Percentiles rank a stretch among this genome's conserved stretches.
Evolutionary conservation across 1,284 basidiomycete genomes (phyloP).

Genomic region (Hemileia vastatrix): DNA sequence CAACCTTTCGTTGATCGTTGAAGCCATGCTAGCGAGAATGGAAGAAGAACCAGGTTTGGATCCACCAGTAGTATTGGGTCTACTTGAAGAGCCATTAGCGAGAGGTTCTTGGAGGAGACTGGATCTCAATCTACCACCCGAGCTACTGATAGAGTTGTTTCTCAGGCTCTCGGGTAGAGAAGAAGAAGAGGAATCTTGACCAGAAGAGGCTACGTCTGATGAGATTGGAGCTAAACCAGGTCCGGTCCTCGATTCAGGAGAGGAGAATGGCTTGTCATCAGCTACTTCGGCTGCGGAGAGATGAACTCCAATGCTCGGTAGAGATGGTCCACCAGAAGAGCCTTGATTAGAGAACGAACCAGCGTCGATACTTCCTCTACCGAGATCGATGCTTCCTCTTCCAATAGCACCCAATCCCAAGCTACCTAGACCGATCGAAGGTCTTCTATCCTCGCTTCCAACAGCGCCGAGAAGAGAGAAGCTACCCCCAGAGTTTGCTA

Average conservation of each 20-base stretch:
- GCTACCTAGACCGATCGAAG: conserved; percentile 27
- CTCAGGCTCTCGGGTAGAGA: not conserved
- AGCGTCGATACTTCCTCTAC: conserved; percentile 19
- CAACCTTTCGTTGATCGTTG: conserved; percentile 1
- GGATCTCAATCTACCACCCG: not conserved
- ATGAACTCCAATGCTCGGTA: not conserved
- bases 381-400: conserved; percentile 18
- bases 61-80: not conserved
- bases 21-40: conserved; percentile 6
- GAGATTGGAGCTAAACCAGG: not conserved
- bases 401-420: conserved; percentile 17
- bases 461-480: conserved; percentile 14
- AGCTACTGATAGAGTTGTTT: not conserved
- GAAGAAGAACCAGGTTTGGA: not conserved
- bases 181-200: not conserved
- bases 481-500: conserved; percentile 21
- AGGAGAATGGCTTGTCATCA: not conserved
- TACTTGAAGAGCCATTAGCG: not conserved
- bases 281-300: not conserved
- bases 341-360: conserved; percentile 25
- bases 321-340: conserved; percentile 23
- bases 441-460: conserved; percentile 30
- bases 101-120: not conserved
- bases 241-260: not conserved
- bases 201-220: not conserved